A percentile compares a stretch with the other conserved stretches of the same genome.
These are phyloP conservation scores for Aspergillus felis DNA, from an alignment of 2,329 filamentous ascomycete species.

Conservation along the genomic window DNA sequence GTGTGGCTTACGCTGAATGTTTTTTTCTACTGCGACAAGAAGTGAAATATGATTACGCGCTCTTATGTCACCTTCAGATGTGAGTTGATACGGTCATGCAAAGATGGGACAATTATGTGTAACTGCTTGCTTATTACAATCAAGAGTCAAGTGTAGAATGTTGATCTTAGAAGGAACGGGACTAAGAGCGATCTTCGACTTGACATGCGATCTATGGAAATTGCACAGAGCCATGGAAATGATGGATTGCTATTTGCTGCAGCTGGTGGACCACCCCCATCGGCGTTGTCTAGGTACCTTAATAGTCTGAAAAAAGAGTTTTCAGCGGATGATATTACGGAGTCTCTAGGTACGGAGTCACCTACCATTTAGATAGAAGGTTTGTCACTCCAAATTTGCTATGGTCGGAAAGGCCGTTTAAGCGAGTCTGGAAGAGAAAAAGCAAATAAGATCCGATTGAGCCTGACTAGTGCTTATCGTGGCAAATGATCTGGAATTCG, in stretches of 20 bases:
- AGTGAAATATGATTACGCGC: not conserved
- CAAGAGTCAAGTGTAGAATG: not conserved
- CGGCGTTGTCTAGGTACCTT: not conserved
- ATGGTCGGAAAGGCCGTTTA: not conserved
- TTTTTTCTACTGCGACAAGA: no score
- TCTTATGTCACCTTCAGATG: not conserved
- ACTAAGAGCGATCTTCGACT: not conserved
- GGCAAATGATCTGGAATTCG: no score
- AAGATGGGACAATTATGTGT: not conserved
- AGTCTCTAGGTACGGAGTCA: not conserved
- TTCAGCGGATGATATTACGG: not conserved
- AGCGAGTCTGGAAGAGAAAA: not conserved
- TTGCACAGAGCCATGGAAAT: not conserved
- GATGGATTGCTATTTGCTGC: not conserved
- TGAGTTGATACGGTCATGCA: not conserved
- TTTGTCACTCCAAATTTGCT: not conserved
- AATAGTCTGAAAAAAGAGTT: not conserved
- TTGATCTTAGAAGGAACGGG: not conserved
- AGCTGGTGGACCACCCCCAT: not conserved
- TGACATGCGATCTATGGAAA: not conserved
- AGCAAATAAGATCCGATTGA: not conserved
- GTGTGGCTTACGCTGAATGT: no score
- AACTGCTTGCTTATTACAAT: not conserved
- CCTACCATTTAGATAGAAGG: not conserved
- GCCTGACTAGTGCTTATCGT: not conserved